Conservation (phyloP, 2,329 filamentous ascomycete genomes). For the Colletotrichum filicis region DNA sequence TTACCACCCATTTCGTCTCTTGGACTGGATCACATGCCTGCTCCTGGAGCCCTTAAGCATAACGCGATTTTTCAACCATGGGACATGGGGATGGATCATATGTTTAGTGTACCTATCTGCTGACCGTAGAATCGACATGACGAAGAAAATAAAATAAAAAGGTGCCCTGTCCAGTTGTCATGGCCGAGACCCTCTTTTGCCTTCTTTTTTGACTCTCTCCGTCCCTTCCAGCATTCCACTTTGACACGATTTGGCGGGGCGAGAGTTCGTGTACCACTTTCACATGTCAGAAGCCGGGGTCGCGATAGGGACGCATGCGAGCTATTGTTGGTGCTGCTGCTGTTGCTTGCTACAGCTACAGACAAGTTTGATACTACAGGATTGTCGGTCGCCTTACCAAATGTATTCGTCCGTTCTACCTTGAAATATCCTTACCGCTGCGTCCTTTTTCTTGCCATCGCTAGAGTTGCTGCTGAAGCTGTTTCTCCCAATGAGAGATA, state of each 20-base stretch:
- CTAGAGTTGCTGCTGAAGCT: neutral
- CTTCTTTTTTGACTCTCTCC: neutral
- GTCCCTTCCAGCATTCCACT: neutral
- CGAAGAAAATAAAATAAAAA: neutral
- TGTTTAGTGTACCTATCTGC: neutral
- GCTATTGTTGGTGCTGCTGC: neutral
- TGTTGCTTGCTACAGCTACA: neutral
- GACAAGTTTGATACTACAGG: neutral
- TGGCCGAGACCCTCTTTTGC: neutral
- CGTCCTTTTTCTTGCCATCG: neutral
- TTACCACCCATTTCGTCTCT: neutral
- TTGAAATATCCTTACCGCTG: neutral
- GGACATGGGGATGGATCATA: neutral
- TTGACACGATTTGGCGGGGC: constrained; percentile 16
- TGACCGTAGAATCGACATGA: constrained; percentile 7
- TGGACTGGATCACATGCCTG: neutral
- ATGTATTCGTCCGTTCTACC: neutral
- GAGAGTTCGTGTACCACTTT: constrained; percentile 18
- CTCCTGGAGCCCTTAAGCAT: neutral
- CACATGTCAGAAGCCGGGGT: constrained; percentile 31
- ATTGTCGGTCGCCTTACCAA: neutral
- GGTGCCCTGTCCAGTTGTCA: neutral
- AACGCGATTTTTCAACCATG: neutral
- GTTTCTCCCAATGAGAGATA: neutral
- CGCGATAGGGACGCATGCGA: constrained; percentile 27